Percentiles rank a stretch among this genome's conserved stretches.
These are phyloP conservation scores for Trypanosoma cruzi DNA, from an alignment of 208 protist species.

Conservation along the genomic window DNA sequence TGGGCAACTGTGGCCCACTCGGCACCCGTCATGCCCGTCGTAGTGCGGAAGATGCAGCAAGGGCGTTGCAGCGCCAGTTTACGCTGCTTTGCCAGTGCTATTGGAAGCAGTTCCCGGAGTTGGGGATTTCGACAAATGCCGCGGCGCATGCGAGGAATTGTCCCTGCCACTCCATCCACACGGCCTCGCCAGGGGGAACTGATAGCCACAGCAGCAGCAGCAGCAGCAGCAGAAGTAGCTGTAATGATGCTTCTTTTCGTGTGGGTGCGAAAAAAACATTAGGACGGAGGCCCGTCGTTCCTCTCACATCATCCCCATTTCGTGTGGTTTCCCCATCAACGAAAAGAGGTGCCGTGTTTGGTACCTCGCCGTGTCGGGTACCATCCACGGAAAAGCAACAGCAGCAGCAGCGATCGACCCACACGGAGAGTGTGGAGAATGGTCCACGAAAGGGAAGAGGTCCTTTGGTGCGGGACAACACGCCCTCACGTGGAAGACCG, in stretches of 20 bases:
- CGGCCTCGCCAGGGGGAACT: conserved; percentile 9
- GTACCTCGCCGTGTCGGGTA: conserved; percentile 38
- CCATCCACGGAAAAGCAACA: conserved; percentile 31
- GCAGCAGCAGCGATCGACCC: not conserved
- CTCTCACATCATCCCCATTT: not conserved
- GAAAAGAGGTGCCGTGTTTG: conserved; percentile 38
- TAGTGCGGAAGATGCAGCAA: conserved; percentile 4
- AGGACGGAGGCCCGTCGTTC: not conserved
- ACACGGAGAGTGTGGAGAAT: not conserved
- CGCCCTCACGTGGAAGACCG: not conserved
- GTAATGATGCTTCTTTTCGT: not conserved
- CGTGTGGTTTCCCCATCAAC: not conserved
- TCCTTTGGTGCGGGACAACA: not conserved
- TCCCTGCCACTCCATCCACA: conserved; percentile 45
- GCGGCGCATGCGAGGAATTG: conserved; percentile 63
- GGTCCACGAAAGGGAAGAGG: not conserved
- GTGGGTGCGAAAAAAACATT: not conserved
- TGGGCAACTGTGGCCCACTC: not conserved
- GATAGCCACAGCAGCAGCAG: not conserved
- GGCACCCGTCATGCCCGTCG: not conserved
- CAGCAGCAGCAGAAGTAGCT: not conserved
- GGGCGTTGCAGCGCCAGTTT: conserved; percentile 17
- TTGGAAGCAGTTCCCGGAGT: conserved; percentile 34
- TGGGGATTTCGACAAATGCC: conserved; percentile 69
- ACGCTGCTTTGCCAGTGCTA: conserved; percentile 32